Percentiles rank a stretch among this genome's conserved stretches.
These are phyloP conservation scores for Acacia acuminata DNA, from an alignment of 306 rosid species.

Conservation along the genomic window DNA sequence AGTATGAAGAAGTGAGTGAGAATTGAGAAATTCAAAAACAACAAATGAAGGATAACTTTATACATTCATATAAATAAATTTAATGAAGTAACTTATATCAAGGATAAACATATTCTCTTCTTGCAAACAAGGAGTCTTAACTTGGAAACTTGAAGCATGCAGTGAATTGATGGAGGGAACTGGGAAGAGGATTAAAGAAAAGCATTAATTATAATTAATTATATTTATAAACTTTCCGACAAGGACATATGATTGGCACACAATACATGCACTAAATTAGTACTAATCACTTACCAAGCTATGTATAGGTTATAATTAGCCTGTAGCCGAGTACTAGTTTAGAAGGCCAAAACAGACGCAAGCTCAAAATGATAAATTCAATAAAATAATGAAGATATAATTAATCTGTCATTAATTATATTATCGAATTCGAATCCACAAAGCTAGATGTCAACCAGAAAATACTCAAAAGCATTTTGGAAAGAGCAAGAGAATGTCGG, in stretches of 20 bases:
- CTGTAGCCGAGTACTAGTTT: neutral
- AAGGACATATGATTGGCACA: neutral
- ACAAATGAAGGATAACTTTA: too few relatives aligned
- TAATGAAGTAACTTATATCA: too few relatives aligned
- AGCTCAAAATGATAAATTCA: neutral
- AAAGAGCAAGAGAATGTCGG: constrained; percentile 1
- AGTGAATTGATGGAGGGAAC: neutral
- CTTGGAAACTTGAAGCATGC: neutral
- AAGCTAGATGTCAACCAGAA: constrained; percentile 35
- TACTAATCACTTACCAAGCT: neutral
- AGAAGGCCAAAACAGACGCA: neutral
- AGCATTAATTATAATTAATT: neutral
- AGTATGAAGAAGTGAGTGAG: too few relatives aligned
- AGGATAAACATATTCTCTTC: too few relatives aligned
- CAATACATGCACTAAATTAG: neutral
- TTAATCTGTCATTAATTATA: constrained; percentile 24
- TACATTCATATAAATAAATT: too few relatives aligned
- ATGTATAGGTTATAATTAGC: neutral
- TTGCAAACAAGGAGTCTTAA: too few relatives aligned
- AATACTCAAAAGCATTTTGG: constrained; percentile 30
- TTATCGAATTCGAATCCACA: constrained; percentile 28
- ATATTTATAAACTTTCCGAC: neutral
- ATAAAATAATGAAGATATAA: constrained; percentile 7
- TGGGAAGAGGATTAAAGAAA: neutral
- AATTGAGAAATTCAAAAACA: too few relatives aligned